A percentile compares a stretch with the other conserved stretches of the same genome.
phyloP scores from a whole-genome alignment of 2,329 filamentous ascomycete genomes.

The Aotearoamyces nothofagi region DNA sequence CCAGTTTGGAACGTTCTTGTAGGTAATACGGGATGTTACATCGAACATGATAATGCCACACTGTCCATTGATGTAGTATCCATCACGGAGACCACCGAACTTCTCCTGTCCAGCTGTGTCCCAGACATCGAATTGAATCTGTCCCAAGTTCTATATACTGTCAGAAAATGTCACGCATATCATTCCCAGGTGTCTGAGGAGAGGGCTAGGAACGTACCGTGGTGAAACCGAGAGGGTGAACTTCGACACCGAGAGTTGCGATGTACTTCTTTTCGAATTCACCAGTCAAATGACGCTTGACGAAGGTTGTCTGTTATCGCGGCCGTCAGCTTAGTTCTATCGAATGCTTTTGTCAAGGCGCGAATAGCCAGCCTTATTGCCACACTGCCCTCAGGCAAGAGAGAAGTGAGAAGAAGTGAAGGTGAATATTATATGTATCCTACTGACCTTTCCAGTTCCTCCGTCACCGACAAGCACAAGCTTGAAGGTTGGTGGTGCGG shows the following conservation, averaged over 20 bases:
- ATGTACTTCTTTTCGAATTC: slow-evolving; percentile 99
- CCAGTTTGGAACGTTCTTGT: slow-evolving; percentile 99
- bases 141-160: slow-evolving; percentile 63
- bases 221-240: slow-evolving; percentile 94
- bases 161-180: slow-evolving; percentile 11
- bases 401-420: no score
- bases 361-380: no score
- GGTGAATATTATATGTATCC: no score
- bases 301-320: slow-evolving; percentile 76
- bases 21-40: slow-evolving; percentile 97
- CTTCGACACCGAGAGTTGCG: slow-evolving; percentile 97
- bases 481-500: slow-evolving; percentile 79
- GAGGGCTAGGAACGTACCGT: slow-evolving; percentile 61
- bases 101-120: slow-evolving; percentile 99
- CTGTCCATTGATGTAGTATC: slow-evolving; percentile 99
- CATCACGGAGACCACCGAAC: slow-evolving; percentile 97
- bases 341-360: no score
- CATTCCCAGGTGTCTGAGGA: no score
- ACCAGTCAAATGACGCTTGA: slow-evolving; percentile 99
- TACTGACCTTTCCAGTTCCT: slow-evolving; percentile 93
- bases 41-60: slow-evolving; percentile 99
- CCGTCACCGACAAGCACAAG: slow-evolving; percentile 98
- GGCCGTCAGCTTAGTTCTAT: slow-evolving; percentile 10
- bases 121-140: slow-evolving; percentile 98
- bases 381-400: no score